Base-by-base conservation (phyloP, 1,139 yeast species). In the Suhomyces bribrorum region DNA sequence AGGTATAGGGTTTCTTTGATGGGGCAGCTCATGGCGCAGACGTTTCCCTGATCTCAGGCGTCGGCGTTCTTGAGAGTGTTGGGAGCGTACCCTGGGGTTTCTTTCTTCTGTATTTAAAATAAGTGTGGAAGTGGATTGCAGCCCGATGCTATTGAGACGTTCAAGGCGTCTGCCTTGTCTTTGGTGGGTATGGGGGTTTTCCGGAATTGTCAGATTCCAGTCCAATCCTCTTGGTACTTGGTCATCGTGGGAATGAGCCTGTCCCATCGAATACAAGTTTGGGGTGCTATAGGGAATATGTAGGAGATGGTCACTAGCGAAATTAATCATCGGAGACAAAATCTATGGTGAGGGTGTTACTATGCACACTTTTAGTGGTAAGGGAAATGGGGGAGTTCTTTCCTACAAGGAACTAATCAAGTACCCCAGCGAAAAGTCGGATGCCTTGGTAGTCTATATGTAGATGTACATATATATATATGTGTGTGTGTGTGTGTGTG, bases 201-300 rank as follows among this genome's bases (percentile, higher is more conserved):
- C 31, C 27, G 27, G 36, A 23, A 18, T 18, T n/a, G 23, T 8
- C 12, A 18, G 31, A 13, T 31, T 14, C 36, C 31, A 31, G 22
- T 33, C 43, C 45, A 42, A 41, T 24, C 17, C 36, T 24, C 43
- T 20, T 7, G 39, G 39, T 5, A 16, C 27, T 5, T 23, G 24
- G 11, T 20, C 23, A 13, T 24, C 29, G 14, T 29, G 32, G 23
- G 44, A 40, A 23, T 38, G 26, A 13, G 28, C 20, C 25, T 40
- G 44, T 24, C 44, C 44, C 44, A 40, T 40, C 31, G 34, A 20
- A 27, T 34, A 36, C 30, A 43, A 36, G 16, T 43, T 31, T 14
- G 44, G 46, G 2, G 40, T 32, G 18, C 42, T 37, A 26, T 40
- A 26, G 15, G 35, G 37, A 27, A 31, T 36, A 23, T 27, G 20